Evolutionary conservation across 495 filamentous ascomycete species (phyloP).

Genomic region (Cercophora samala): DNA sequence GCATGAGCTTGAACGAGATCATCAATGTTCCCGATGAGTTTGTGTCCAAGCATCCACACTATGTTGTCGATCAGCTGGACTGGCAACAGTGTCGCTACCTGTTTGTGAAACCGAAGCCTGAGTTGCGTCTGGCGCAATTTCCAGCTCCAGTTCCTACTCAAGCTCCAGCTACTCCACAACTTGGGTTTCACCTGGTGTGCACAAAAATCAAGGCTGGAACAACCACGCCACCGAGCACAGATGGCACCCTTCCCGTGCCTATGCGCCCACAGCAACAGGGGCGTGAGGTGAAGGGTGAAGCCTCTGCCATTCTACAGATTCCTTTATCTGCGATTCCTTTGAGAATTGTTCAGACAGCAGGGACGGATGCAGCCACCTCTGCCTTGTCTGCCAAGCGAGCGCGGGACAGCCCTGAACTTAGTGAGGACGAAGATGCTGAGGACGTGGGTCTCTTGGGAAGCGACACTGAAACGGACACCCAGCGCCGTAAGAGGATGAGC

Average conservation of each 20-base stretch:
- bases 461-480: neutral
- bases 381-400: slow-evolving; percentile 11
- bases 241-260: neutral
- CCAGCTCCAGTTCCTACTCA: too few species aligned
- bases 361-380: neutral
- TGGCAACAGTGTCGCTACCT: slow-evolving; percentile 94
- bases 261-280: slow-evolving; percentile 10
- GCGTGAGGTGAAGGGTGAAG: slow-evolving; percentile 12
- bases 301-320: slow-evolving; percentile 14
- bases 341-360: slow-evolving; percentile 11
- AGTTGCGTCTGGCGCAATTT: neutral
- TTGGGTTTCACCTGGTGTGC: too few species aligned
- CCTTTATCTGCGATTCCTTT: slow-evolving; percentile 32
- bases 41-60: slow-evolving; percentile 50
- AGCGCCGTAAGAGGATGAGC: neutral
- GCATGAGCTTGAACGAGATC: slow-evolving; percentile 83
- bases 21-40: slow-evolving; percentile 71
- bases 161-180: too few species aligned
- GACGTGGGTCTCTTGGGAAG: slow-evolving; percentile 47
- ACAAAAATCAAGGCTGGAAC: too few species aligned
- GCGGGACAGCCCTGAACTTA: slow-evolving; percentile 25
- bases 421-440: slow-evolving; percentile 51
- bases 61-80: slow-evolving; percentile 72
- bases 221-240: slow-evolving; percentile 17
- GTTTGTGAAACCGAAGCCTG: slow-evolving; percentile 52